These are phyloP conservation scores for Castanea crenata DNA, from an alignment of 306 rosid genomes.

Conservation along the genomic window DNA sequence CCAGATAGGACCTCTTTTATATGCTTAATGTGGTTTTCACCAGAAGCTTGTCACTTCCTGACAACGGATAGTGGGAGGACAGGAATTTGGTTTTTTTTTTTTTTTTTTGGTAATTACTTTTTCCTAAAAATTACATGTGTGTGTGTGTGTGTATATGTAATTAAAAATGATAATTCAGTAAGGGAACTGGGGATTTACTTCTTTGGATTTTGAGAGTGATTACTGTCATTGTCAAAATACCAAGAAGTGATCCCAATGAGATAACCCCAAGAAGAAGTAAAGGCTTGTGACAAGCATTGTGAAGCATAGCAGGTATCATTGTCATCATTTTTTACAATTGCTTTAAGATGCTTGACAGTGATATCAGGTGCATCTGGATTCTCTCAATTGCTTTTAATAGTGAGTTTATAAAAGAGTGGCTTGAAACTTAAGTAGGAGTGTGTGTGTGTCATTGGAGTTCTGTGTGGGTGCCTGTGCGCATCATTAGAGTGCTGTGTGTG, in stretches of 20 bases:
- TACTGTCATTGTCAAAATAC: background rate
- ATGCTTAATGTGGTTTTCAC: background rate
- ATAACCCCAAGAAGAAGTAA: background rate
- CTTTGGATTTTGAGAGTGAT: background rate
- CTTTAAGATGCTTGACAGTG: background rate
- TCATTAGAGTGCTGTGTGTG: no score
- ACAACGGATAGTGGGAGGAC: background rate
- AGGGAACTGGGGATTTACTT: background rate
- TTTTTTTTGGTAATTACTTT: background rate
- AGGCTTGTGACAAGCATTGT: background rate
- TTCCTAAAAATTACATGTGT: no score
- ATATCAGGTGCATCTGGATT: background rate
- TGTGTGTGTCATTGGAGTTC: background rate
- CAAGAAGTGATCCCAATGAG: background rate
- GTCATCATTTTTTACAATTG: background rate
- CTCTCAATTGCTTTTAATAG: background rate
- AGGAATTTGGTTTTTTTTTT: background rate
- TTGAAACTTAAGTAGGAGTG: background rate
- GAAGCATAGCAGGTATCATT: background rate
- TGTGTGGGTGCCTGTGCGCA: no score
- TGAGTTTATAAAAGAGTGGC: background rate
- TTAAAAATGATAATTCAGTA: background rate
- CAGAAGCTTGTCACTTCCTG: background rate
- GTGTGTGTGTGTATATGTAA: background rate
- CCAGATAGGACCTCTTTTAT: background rate